Conservation (phyloP, 208 protist genomes). For the Perkinsela sp. region DNA sequence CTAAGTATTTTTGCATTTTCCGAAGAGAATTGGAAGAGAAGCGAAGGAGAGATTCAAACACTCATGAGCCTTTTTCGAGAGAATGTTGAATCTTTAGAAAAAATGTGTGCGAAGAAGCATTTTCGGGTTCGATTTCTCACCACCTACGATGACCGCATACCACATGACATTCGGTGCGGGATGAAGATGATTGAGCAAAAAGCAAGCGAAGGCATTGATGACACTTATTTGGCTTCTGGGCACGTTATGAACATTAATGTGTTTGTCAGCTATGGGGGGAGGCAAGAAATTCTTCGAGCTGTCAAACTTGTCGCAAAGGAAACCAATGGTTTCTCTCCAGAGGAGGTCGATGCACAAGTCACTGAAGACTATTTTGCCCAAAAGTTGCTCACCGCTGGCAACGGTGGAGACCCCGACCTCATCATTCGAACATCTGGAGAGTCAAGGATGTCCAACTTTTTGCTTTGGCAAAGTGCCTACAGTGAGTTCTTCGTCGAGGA, state of each 20-base stretch:
- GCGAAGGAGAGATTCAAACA: slow-evolving; percentile 27
- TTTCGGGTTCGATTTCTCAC: slow-evolving; percentile 59
- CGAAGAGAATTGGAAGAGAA: slow-evolving; percentile 50
- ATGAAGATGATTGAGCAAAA: slow-evolving; percentile 33
- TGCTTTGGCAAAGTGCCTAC: slow-evolving; percentile 54
- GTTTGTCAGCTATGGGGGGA: slow-evolving; percentile 57
- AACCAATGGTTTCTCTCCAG: neutral
- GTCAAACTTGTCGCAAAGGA: slow-evolving; percentile 9
- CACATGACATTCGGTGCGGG: slow-evolving; percentile 13
- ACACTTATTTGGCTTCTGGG: too few relatives aligned
- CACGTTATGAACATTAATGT: slow-evolving; percentile 20
- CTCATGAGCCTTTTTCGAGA: slow-evolving; percentile 44
- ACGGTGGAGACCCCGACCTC: slow-evolving; percentile 31
- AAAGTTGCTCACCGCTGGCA: slow-evolving; percentile 3
- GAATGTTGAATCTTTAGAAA: slow-evolving; percentile 34
- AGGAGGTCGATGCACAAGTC: slow-evolving; percentile 7
- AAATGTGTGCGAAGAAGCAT: slow-evolving; percentile 12
- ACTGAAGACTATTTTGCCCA: slow-evolving; percentile 19
- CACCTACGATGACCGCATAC: slow-evolving; percentile 17
- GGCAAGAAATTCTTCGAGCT: slow-evolving; percentile 22
- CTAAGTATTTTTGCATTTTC: slow-evolving; percentile 64
- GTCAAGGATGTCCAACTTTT: slow-evolving; percentile 48
- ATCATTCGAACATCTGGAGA: slow-evolving; percentile 53
- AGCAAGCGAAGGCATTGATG: slow-evolving; percentile 11
- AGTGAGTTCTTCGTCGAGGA: slow-evolving; percentile 34